These are phyloP conservation scores for Tieghemiomyces parasiticus DNA, from an alignment of 192 early-diverging fungal genomes.

Conservation along the genomic window DNA sequence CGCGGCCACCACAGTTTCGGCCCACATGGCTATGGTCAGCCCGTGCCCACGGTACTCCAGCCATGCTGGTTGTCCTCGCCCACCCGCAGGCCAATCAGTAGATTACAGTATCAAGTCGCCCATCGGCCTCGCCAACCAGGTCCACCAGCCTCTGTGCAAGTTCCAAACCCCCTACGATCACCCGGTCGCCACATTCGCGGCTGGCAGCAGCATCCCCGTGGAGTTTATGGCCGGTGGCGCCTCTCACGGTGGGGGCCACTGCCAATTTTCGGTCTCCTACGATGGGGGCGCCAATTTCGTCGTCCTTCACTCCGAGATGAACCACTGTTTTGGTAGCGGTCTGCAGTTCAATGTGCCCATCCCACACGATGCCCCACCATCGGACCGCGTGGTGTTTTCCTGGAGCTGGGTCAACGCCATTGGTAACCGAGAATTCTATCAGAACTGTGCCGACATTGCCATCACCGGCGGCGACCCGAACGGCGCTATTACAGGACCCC, in stretches of 20 bases:
- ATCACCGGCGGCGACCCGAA: slow-evolving; percentile 18
- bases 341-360: slow-evolving; percentile 17
- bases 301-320: slow-evolving; percentile 19
- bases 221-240: background rate
- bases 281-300: slow-evolving; percentile 26
- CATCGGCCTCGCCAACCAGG: too few species aligned
- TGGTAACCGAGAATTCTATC: slow-evolving; percentile 37
- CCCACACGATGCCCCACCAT: slow-evolving; percentile 22
- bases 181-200: background rate
- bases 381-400: slow-evolving; percentile 20
- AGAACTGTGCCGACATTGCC: slow-evolving; percentile 29
- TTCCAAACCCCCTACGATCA: background rate
- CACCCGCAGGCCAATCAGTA: too few species aligned
- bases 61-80: too few species aligned
- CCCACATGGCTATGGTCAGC: too few species aligned
- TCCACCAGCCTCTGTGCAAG: background rate
- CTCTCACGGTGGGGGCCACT: slow-evolving; percentile 31
- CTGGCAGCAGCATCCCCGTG: background rate
- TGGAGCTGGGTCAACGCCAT: slow-evolving; percentile 35
- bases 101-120: too few species aligned
- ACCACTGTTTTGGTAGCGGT: slow-evolving; percentile 9
- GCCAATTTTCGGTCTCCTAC: slow-evolving; percentile 31
- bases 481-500: slow-evolving; percentile 14
- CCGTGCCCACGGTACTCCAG: too few species aligned
- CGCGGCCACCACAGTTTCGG: too few species aligned